Conservation (phyloP, 257 asterid species). For the Echites panduratus region DNA sequence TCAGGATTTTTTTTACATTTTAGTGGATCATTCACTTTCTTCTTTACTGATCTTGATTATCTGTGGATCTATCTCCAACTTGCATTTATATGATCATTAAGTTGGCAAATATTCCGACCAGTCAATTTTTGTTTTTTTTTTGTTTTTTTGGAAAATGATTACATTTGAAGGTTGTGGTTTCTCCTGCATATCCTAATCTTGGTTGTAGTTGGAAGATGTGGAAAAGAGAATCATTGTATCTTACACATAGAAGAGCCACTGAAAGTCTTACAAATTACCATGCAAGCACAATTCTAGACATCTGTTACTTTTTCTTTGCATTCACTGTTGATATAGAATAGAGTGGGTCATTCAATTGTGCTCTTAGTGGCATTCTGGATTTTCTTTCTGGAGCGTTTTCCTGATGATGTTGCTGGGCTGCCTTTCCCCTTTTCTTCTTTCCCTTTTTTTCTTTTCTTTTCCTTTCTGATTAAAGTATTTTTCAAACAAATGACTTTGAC, state of each 20-base stretch:
- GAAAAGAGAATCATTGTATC: background rate
- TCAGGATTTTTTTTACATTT: background rate
- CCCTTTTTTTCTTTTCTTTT: background rate
- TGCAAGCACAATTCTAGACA: background rate
- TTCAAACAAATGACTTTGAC: constrained; percentile 3
- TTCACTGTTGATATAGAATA: background rate
- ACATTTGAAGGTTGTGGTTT: background rate
- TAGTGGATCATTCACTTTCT: background rate
- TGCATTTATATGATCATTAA: background rate
- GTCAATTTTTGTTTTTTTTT: background rate
- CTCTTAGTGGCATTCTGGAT: background rate
- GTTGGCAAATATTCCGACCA: background rate
- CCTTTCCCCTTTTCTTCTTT: no score
- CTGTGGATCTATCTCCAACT: background rate
- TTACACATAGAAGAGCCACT: background rate
- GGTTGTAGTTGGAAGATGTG: background rate
- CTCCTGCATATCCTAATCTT: background rate
- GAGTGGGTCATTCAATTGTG: background rate
- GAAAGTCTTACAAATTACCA: background rate
- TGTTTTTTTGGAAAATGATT: background rate
- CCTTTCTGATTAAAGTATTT: background rate
- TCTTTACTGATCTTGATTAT: background rate
- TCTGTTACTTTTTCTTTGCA: background rate
- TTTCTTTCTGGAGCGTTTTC: background rate
- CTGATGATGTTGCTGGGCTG: background rate